Evolutionary conservation across 202 grass and related monocot species (phyloP), one percentile per base, ranked within the genome.

Genomic region (Elaeis oleifera): DNA sequence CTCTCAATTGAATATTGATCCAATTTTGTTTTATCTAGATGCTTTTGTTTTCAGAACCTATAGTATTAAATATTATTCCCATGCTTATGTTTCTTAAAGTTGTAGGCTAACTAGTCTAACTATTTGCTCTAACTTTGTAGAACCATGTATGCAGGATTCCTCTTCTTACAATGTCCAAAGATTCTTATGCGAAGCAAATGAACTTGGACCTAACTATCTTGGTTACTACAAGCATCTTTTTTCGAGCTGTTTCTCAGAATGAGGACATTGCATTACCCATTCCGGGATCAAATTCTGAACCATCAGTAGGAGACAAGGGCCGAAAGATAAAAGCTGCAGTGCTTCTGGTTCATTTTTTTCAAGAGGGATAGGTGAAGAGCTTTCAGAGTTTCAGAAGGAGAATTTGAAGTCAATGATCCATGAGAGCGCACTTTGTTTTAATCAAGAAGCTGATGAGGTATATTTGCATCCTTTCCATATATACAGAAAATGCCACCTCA

Each of bases 401-500:
- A 73, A 21, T 52, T 60, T 87, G 68, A 79, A 87, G 50, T 16
- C 32, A 55, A 32, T 51, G 25, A 50, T 83, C 56, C 76, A 79
- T 29, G 67, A 79, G 20, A 50, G 29, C 57, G 65, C 61, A 49
- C 39, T 62, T 65, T 66, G 32, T 62, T 59, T 83, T 21, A 73
- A 58, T 31, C 39, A 57, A 11, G 72, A 82, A 51, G 63, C 66
- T 26, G 72, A 82, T 62, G 55, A 87, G 76, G 79, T 87, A 75
- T 48, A 65, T 17, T 51, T 19, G 58, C 51, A 29, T 57, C 9
- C 36, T 15, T 23, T 65, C 31, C 14, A 52, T 52, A 3, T n/a
- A 4, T 31, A 13, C 36, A 44, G 36, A 44, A 44, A 44, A 13
- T 44, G 36, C 36, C 36, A 14, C 36, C 11, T 44, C 1, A 6